Conservation (phyloP, 129 eudicot genomes). For the Heracleum sosnowskyi region DNA sequence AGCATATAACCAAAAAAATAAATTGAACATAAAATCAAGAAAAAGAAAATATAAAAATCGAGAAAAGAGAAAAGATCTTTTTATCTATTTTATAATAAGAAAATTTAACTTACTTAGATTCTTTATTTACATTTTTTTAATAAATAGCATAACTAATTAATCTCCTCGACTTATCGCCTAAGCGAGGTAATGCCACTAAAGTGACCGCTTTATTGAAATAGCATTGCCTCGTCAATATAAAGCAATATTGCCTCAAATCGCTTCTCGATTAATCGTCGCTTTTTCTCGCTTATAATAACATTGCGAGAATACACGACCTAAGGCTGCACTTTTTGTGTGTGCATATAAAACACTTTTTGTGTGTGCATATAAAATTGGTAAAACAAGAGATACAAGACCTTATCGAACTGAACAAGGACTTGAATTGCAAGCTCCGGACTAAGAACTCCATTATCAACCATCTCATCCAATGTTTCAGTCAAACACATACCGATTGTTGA, state of each 20-base stretch:
- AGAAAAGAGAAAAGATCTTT: not conserved
- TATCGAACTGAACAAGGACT: constrained; percentile 95
- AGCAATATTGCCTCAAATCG: not conserved
- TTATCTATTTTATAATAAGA: not conserved
- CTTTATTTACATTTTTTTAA: not conserved
- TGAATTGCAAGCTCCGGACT: constrained; percentile 89
- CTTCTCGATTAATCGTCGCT: not conserved
- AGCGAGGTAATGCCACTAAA: not conserved
- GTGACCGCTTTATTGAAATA: not conserved
- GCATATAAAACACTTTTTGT: not conserved
- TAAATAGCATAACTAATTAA: not conserved
- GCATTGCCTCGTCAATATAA: not conserved
- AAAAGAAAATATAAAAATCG: too few species aligned
- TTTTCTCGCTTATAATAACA: not conserved
- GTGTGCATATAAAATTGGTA: not conserved
- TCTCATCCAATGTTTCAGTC: constrained; percentile 92
- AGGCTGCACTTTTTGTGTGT: not conserved
- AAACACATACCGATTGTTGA: constrained; percentile 96
- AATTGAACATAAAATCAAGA: too few species aligned
- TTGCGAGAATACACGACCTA: not conserved
- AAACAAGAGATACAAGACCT: constrained; percentile 32
- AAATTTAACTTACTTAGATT: not conserved
- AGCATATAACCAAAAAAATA: too few species aligned
- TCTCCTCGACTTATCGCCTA: not conserved
- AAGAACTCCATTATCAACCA: constrained; percentile 67